Conservation (phyloP, 2,329 filamentous ascomycete genomes). For the Acrocalymma vagum region DNA sequence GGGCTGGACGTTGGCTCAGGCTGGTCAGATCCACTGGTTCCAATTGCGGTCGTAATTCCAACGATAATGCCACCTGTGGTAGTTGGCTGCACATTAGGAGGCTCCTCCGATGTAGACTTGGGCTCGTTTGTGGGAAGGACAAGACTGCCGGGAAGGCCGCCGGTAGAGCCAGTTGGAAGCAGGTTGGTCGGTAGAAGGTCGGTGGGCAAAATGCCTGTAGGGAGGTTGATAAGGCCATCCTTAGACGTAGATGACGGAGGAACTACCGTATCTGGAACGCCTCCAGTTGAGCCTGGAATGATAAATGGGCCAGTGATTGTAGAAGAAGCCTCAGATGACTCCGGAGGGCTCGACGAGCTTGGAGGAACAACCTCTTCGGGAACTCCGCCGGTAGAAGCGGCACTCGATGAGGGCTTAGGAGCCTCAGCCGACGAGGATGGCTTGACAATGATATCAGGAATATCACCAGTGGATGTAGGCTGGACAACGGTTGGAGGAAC, state of each 20-base stretch:
- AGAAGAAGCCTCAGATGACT: no score
- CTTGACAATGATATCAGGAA: slow-evolving; percentile 11
- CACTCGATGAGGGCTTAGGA: slow-evolving; percentile 32
- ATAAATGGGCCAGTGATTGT: slow-evolving; percentile 35
- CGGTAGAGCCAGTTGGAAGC: slow-evolving; percentile 27
- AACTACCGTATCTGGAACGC: slow-evolving; percentile 3
- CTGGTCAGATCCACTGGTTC: slow-evolving; percentile 22
- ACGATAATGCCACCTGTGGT: slow-evolving; percentile 40
- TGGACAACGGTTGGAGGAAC: slow-evolving; percentile 20
- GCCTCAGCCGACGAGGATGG: slow-evolving; percentile 18
- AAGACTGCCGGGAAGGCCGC: slow-evolving; percentile 28
- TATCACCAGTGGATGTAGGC: slow-evolving; percentile 19
- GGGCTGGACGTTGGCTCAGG: slow-evolving; percentile 25
- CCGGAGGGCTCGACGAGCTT: slow-evolving; percentile 17
- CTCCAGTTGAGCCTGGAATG: slow-evolving; percentile 11
- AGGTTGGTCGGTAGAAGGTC: slow-evolving; percentile 12
- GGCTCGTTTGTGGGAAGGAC: slow-evolving; percentile 29
- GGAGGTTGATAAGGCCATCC: no score
- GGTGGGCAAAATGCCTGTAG: slow-evolving; percentile 2
- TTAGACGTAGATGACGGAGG: slow-evolving; percentile 1
- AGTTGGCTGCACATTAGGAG: slow-evolving; percentile 8
- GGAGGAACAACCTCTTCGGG: slow-evolving; percentile 25
- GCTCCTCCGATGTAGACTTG: slow-evolving; percentile 6
- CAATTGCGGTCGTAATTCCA: slow-evolving; percentile 46
- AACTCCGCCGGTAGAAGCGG: slow-evolving; percentile 21